Conservation (phyloP, 208 protist genomes). For the Acanthamoeba healyi region DNA sequence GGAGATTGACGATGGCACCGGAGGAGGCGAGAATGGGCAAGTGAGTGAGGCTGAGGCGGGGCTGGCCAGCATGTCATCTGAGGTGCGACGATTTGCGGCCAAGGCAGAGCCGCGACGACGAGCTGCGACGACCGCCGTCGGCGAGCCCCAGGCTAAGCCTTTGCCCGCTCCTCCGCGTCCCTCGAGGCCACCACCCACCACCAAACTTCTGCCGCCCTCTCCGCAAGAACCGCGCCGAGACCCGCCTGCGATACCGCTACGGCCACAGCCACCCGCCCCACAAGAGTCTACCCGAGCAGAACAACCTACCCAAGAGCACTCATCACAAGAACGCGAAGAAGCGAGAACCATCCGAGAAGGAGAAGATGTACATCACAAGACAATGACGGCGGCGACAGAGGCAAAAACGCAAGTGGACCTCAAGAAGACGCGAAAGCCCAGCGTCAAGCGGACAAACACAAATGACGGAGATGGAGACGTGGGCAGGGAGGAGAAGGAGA, state of each 20-base stretch:
- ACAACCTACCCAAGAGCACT: background rate
- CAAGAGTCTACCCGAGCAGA: background rate
- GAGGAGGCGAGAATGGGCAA: background rate
- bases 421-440: background rate
- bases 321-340: background rate
- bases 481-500: background rate
- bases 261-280: background rate
- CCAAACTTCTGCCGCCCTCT: background rate
- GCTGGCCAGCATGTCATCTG: background rate
- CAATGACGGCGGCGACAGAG: background rate
- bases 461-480: background rate
- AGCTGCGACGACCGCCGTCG: background rate
- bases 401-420: background rate
- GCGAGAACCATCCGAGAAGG: background rate
- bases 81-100: background rate
- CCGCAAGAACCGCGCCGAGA: background rate
- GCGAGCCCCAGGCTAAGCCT: background rate
- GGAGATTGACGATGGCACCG: background rate
- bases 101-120: background rate
- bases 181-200: background rate
- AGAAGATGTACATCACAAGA: background rate
- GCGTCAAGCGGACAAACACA: background rate
- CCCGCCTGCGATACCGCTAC: background rate
- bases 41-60: background rate
- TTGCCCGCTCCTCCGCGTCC: background rate